A percentile compares a stretch with the other conserved stretches of the same genome.
Evolutionary conservation across 2,329 filamentous ascomycete species (phyloP).

Genomic region (Fusarium sp.): DNA sequence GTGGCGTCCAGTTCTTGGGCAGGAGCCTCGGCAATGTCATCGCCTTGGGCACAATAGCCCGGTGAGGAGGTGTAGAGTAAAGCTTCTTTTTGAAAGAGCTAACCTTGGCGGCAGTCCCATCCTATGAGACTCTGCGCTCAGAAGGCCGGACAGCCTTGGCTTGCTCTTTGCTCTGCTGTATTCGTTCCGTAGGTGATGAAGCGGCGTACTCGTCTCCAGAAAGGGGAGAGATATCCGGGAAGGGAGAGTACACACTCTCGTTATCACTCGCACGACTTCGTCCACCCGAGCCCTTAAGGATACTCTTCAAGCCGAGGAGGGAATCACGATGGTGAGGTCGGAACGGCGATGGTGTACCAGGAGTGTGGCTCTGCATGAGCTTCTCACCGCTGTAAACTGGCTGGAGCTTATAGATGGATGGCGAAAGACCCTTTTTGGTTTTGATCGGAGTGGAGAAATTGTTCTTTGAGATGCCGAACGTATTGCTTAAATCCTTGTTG

Average conservation of each 20-base stretch:
- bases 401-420: constrained; percentile 18
- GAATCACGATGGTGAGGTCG: constrained; percentile 31
- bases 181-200: constrained; percentile 28
- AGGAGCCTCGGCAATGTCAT: background rate
- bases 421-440: background rate
- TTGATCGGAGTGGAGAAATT: background rate
- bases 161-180: constrained; percentile 22
- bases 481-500: background rate
- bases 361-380: background rate
- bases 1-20: constrained; percentile 2
- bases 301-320: constrained; percentile 32
- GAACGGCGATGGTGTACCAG: constrained; percentile 13
- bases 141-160: constrained; percentile 16
- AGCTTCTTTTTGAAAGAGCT: background rate
- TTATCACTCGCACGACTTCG: background rate
- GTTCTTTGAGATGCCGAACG: background rate
- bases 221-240: constrained; percentile 2
- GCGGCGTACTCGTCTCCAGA: background rate
- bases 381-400: constrained; percentile 29
- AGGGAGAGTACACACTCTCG: background rate
- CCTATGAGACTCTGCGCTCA: constrained; percentile 1
- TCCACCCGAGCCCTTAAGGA: constrained; percentile 23
- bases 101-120: background rate
- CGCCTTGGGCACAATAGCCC: background rate
- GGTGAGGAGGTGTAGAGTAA: background rate